Base-by-base conservation (phyloP, 2,329 filamentous ascomycete genomes). In the Neonectria hederae region DNA sequence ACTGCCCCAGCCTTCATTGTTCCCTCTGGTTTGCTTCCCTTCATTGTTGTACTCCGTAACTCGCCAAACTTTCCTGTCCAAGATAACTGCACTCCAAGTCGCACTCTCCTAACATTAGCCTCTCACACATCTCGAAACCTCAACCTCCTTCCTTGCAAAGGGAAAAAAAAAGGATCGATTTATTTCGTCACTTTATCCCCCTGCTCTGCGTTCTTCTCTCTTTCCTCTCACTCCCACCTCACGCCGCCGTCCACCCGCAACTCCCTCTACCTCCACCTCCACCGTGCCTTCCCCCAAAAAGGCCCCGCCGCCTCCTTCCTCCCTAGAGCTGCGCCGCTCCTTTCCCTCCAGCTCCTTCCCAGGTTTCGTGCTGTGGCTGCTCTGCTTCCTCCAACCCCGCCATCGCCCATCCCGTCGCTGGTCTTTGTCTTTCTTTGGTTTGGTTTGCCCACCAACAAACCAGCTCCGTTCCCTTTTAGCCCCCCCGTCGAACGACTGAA, bases 331-430 rank as follows among this genome's bases (percentile, higher is more conserved):
- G 61, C 51, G 42, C 24, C 58, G 63, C 56, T 48, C 17, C 19
- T n/a, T 32, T 66, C 64, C 46, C 51, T 35, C 61, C 54, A 65
- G 53, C 57, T 63, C 56, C 61, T 64, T 54, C 53, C 59, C 60
- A 19, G 24, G n/a, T 32, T 14, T 30, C 26, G 40, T 42, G 57
- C 40, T 28, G 53, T 52, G 17, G 35, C 43, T 21, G 56, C 59
- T 65, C 67, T 64, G 56, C 54, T 69, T 65, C 69, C 65, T 65
- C 63, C 67, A 68, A 74, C 71, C 71, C 71, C 71, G 67, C 71
- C 72, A 74, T 70, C 67, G 58, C 60, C 46, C 40, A 43, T 55
- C 43, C 22, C 65, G 49, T 49, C 51, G 45, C 22, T 19, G 21
- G 22, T 45, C 46, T 52, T 59, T 69, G 57, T 60, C 57, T 52